Evolutionary conservation across 306 rosid genomes (phyloP), one percentile per base, ranked within the genome.

Genomic region (Lathyrus tuberosus): DNA sequence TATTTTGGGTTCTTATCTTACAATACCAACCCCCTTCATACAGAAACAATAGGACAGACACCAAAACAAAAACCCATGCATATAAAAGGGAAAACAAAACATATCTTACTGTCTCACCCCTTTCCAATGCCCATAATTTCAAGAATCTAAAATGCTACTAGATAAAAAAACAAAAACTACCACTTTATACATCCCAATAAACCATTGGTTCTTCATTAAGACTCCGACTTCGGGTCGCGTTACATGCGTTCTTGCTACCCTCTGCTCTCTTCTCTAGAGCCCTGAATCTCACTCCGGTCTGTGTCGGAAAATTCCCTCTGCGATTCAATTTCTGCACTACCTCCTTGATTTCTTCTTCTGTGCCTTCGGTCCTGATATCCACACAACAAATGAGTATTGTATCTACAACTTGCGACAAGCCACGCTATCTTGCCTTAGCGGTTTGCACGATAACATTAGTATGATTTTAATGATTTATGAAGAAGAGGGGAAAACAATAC

Each of bases 341-440:
- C 82, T 1, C 72, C 96, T 75, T 79, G 85, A 41, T 77, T 83
- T 84, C 96, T 81, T 85, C 96, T 85, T 64, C 96, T 73, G 72
- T 76, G 82, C 83, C 97, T 87, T 71, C 96, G 88, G 72, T 91
- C 96, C 97, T 91, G 93, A 78, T 58, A 76, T 63, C 35, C 33
- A 37, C 0, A 42, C 33, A 14, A 72, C 63, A 38, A 62, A 17
- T 9, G 12, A 52, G 33, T 20, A 22, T 11, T 54, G 35, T 37
- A 4, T 12, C 16, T 8, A 54, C 37, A 53, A 17, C 28, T 49
- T 49, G 13, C 28, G 3, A 22, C 60, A 24, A 12, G 37, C 37
- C 37, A 54, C 3, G 1, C 35, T 24, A 53, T 35, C 8, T 53
- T 53, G 16, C 35, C 16, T 53, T 53, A 5, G 60, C n/a, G 5